Percentiles rank a stretch among this genome's conserved stretches.
Evolutionary conservation across 345 rosid genomes (phyloP).

Genomic region (Syzygium oleosum): DNA sequence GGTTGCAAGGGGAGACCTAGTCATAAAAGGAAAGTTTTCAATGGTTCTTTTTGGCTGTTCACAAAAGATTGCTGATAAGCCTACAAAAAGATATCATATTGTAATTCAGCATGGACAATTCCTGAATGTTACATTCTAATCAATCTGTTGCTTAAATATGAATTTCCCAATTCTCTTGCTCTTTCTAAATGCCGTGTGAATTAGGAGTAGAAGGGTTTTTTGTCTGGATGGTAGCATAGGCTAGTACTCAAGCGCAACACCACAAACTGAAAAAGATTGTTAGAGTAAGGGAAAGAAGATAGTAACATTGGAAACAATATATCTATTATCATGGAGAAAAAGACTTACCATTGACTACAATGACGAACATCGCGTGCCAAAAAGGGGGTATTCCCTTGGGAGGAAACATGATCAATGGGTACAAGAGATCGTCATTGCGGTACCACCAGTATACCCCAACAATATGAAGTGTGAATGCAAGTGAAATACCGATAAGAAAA

Average conservation of each 20-base stretch:
- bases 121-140: neutral
- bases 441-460: constrained; percentile 97
- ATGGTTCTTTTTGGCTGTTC: neutral
- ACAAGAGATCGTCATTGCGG: constrained; percentile 75
- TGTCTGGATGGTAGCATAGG: neutral
- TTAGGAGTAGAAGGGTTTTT: neutral
- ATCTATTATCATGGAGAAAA: neutral
- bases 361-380: constrained; percentile 95
- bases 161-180: neutral
- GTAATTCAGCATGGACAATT: neutral
- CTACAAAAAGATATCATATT: neutral
- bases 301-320: neutral
- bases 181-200: neutral
- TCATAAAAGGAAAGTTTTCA: neutral
- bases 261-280: neutral
- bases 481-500: constrained; percentile 58
- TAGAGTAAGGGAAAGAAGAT: neutral
- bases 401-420: constrained; percentile 92
- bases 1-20: neutral
- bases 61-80: neutral
- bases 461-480: constrained; percentile 67
- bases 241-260: neutral
- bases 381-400: constrained; percentile 96
- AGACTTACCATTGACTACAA: constrained; percentile 85
- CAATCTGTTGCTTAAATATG: neutral